phyloP scores from a whole-genome alignment of 768 basidiomycete genomes.

The Leccinum uliginosum region DNA sequence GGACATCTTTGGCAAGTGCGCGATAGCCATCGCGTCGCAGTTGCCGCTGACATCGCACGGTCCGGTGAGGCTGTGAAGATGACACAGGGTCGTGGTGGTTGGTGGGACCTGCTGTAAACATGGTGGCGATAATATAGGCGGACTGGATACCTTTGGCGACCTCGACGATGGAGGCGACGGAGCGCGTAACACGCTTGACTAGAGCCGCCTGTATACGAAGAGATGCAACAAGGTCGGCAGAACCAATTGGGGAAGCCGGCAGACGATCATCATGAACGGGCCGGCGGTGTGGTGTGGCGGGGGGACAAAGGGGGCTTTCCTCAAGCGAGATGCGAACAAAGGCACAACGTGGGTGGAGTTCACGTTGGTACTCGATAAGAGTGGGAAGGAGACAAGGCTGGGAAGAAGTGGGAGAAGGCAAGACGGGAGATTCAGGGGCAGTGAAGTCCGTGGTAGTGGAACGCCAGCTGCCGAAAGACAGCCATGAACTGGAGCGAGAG shows the following conservation, averaged over 20 bases:
- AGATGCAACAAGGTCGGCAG: constrained; percentile 1
- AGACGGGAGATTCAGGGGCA: constrained; percentile 31
- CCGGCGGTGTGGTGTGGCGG: neutral
- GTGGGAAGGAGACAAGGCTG: constrained; percentile 28
- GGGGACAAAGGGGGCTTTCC: constrained; percentile 34
- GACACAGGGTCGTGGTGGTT: constrained; percentile 11
- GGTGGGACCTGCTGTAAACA: constrained; percentile 40
- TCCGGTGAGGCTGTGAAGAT: constrained; percentile 14
- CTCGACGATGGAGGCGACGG: constrained; percentile 42
- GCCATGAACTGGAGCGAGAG: constrained; percentile 39
- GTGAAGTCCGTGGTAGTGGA: constrained; percentile 35
- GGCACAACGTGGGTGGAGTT: constrained; percentile 34
- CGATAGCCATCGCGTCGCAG: constrained; percentile 40
- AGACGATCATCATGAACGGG: constrained; percentile 17
- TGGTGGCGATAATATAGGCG: constrained; percentile 52
- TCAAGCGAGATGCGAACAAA: constrained; percentile 33
- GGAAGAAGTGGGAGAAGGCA: constrained; percentile 27
- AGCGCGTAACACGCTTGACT: constrained; percentile 31
- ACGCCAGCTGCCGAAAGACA: constrained; percentile 40
- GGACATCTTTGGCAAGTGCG: constrained; percentile 40
- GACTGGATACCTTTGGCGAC: constrained; percentile 54
- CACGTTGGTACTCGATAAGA: constrained; percentile 27
- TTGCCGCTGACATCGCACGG: constrained; percentile 12
- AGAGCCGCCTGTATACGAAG: constrained; percentile 11
- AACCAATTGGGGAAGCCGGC: constrained; percentile 5